Conservation (phyloP, 116 monocot species). For the Phalaenopsis hybrid region DNA sequence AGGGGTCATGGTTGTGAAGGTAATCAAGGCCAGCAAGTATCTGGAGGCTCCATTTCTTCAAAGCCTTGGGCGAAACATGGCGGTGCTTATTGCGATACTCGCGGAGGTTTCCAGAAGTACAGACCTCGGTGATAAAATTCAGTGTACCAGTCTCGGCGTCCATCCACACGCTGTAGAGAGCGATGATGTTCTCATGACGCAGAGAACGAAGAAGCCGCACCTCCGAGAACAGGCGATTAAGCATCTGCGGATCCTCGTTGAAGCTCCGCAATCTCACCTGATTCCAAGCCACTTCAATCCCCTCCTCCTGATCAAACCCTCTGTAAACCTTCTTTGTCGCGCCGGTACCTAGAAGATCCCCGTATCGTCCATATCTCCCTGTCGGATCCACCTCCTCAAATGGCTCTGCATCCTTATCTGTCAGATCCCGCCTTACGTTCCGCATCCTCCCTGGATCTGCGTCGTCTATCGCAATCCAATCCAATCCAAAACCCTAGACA, state of each 20-base stretch:
- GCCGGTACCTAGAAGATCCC: slow-evolving; percentile 33
- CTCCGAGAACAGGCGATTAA: slow-evolving; percentile 59
- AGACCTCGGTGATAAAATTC: slow-evolving; percentile 93
- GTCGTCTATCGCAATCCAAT: neutral
- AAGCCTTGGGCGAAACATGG: slow-evolving; percentile 58
- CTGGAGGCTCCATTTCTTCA: slow-evolving; percentile 87
- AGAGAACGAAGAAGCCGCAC: slow-evolving; percentile 54
- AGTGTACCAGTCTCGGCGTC: slow-evolving; percentile 30
- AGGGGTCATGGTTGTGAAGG: slow-evolving; percentile 71
- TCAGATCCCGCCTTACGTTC: slow-evolving; percentile 8
- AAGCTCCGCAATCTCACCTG: slow-evolving; percentile 46
- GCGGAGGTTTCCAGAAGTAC: slow-evolving; percentile 73
- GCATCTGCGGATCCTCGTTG: slow-evolving; percentile 22
- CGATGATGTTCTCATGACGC: slow-evolving; percentile 60
- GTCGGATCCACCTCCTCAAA: slow-evolving; percentile 47
- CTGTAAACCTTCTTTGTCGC: slow-evolving; percentile 40
- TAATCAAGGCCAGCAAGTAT: slow-evolving; percentile 66
- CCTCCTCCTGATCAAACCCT: slow-evolving; percentile 47
- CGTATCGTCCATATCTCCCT: slow-evolving; percentile 41
- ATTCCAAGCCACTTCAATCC: slow-evolving; percentile 55
- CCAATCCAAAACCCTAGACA: neutral
- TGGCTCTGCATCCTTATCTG: slow-evolving; percentile 31
- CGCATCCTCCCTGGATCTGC: slow-evolving; percentile 4
- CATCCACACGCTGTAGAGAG: slow-evolving; percentile 49
- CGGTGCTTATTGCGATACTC: slow-evolving; percentile 51